Evolutionary conservation across 83 land plant species (phyloP).

Genomic region (Thuja plicata): DNA sequence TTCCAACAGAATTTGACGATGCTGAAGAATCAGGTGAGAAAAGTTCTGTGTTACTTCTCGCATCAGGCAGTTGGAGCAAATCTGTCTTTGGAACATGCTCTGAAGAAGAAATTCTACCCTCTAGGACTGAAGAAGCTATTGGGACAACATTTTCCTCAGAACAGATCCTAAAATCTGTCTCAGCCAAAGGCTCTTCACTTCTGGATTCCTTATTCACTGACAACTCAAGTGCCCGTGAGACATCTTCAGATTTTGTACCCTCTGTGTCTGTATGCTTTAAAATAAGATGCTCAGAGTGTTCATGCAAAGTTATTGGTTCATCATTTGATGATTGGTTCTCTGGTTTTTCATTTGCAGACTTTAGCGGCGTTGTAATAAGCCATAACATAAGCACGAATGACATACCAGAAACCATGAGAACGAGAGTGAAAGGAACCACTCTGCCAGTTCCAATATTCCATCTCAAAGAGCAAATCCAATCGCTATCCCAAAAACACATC

Average conservation of each 20-base stretch:
- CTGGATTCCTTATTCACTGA: not conserved
- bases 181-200: not conserved
- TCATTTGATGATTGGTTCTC: slow-evolving; percentile 30
- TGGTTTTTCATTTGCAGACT: slow-evolving; percentile 41
- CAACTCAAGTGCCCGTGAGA: not conserved
- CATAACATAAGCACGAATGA: slow-evolving; percentile 67
- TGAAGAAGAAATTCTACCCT: not conserved
- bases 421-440: slow-evolving; percentile 33
- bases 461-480: slow-evolving; percentile 53
- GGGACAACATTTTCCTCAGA: not conserved
- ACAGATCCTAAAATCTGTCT: not conserved
- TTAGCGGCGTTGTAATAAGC: slow-evolving; percentile 71
- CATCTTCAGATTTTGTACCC: not conserved
- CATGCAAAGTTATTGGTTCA: not conserved
- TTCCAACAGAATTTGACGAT: slow-evolving; percentile 10
- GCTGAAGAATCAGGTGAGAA: not conserved
- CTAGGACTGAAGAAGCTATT: not conserved
- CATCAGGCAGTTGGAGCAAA: not conserved
- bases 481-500: slow-evolving; percentile 72
- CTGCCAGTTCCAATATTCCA: slow-evolving; percentile 44
- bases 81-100: not conserved
- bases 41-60: not conserved
- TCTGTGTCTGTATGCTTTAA: not conserved
- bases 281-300: slow-evolving; percentile 2
- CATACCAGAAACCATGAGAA: slow-evolving; percentile 38